A percentile compares a stretch with the other conserved stretches of the same genome.
These are phyloP conservation scores for Lentinus tigrinus DNA, from an alignment of 768 basidiomycete species.

Conservation along the genomic window DNA sequence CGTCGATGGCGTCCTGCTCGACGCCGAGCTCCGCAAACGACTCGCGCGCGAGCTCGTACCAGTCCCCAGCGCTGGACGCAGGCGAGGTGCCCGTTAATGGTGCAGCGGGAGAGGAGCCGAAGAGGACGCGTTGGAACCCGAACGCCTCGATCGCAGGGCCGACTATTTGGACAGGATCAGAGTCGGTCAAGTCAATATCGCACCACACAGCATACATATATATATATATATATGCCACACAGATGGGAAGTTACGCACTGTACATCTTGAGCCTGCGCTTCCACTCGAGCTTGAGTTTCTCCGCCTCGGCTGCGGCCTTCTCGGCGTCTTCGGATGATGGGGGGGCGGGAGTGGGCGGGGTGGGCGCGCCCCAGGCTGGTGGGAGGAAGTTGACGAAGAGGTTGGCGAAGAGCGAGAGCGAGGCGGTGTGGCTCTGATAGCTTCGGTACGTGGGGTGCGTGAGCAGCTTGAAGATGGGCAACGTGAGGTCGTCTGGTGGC, in stretches of 20 bases:
- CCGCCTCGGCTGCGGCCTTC: conserved; percentile 4
- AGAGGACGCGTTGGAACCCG: conserved; percentile 79
- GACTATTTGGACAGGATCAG: conserved; percentile 41
- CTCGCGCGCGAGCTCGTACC: conserved; percentile 82
- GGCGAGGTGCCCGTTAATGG: conserved; percentile 32
- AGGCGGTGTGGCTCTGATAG: conserved; percentile 70
- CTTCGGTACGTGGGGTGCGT: conserved; percentile 71
- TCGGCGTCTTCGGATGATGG: conserved; percentile 9
- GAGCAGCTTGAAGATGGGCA: conserved; percentile 78
- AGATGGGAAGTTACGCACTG: conserved; percentile 48
- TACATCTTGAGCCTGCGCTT: conserved; percentile 80
- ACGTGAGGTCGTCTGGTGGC: conserved; percentile 67
- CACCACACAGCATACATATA: neutral
- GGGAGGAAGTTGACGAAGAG: conserved; percentile 75
- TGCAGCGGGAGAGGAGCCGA: conserved; percentile 71
- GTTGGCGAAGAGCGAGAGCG: conserved; percentile 73
- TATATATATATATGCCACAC: no score
- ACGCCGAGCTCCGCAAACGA: conserved; percentile 76
- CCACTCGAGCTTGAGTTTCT: conserved; percentile 57
- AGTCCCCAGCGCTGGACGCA: conserved; percentile 57
- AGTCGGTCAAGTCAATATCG: neutral
- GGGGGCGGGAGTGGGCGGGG: conserved; percentile 44
- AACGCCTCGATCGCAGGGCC: conserved; percentile 84
- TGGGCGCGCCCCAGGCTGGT: conserved; percentile 67
- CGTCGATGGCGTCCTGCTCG: conserved; percentile 75